Base-by-base conservation (phyloP, 2,329 filamentous ascomycete genomes). In the Blastomyces gilchristii region DNA sequence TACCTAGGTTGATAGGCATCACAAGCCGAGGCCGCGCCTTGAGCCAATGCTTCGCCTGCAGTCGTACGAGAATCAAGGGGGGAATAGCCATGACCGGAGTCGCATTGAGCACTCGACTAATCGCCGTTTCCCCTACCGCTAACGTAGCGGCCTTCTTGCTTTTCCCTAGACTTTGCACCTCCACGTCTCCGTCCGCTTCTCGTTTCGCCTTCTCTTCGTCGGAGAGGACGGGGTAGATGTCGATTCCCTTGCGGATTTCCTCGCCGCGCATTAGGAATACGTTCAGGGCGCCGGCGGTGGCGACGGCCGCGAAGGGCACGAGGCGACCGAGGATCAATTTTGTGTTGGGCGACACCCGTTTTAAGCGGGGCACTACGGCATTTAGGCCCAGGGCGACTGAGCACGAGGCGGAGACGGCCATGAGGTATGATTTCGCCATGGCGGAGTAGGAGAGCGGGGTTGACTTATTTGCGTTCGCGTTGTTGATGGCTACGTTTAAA, bases 21-120 rank as follows among this genome's bases (percentile, higher is more conserved):
- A 90, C 88, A 76, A 92, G 80, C 64, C 87, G 82, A 7, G 93
- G 94, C 67, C 90, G 84, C 66, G 81, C 80, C 78, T 86, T 86
- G 69, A 97, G 77, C 91, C 91, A 97, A 64, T 87, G 82, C 60
- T 86, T 89, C 76, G 87, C 84, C 81, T 99, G 92, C 69, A 99
- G 80, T 68, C 86, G 83, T 61, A 97, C 89, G 62, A 99, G 82
- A 31, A 95, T 78, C 73, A 99, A 80, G 28, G 94, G 91, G 52
- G 94, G 94, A 56, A 99, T 81, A 16, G 96, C 91, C 94, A 99
- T 99, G 78, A 99, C 94, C 12, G 94, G 94, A 14, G 90, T 95
- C 65, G 91, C 89, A 76, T 97, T 99, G 70, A 97, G 82, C 64
- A 97, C 92, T 64, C 94, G 86, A 68, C 89, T 94, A 56, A 95